phyloP scores from a whole-genome alignment of 495 filamentous ascomycete genomes.

The Bryoglossum gracile region DNA sequence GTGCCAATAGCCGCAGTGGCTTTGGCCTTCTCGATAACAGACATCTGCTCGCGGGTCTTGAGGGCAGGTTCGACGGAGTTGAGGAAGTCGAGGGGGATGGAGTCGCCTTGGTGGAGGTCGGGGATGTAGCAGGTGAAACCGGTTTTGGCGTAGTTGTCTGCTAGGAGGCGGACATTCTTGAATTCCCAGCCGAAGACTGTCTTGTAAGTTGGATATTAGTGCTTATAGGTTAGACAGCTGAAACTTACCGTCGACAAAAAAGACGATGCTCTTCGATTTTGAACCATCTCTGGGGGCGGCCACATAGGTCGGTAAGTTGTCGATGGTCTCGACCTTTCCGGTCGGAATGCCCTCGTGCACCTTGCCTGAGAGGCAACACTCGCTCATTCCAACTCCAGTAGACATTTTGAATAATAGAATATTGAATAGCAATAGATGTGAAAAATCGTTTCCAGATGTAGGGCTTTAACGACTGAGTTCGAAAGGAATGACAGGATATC shows the following conservation, averaged over 20 bases:
- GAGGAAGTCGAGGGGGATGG: slow-evolving; percentile 30
- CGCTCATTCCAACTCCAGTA: slow-evolving; percentile 5
- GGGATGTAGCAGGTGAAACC: slow-evolving; percentile 37
- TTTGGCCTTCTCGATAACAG: slow-evolving; percentile 31
- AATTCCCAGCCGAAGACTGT: slow-evolving; percentile 34
- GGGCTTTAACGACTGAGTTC: too few relatives aligned
- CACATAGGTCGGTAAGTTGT: slow-evolving; percentile 35
- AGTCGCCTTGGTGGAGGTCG: slow-evolving; percentile 36
- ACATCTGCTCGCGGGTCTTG: slow-evolving; percentile 7
- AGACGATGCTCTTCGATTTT: slow-evolving; percentile 9
- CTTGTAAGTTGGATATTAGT: too few relatives aligned
- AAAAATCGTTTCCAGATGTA: too few relatives aligned
- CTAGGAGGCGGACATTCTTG: slow-evolving; percentile 36
- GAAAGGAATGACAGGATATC: too few relatives aligned
- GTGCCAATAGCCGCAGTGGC: slow-evolving; percentile 31
- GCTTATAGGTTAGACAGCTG: too few relatives aligned
- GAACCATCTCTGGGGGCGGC: slow-evolving; percentile 14
- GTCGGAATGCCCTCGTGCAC: slow-evolving; percentile 32
- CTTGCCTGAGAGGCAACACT: slow-evolving; percentile 24
- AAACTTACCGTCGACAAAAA: slow-evolving; percentile 12
- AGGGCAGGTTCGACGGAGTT: slow-evolving; percentile 30
- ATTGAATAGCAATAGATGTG: too few relatives aligned
- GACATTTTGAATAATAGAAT: slow-evolving; percentile 8
- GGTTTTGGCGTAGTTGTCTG: slow-evolving; percentile 36
- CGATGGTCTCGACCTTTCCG: slow-evolving; percentile 33